Conservation (phyloP, 2,329 filamentous ascomycete genomes). For the Nakataea oryzae region DNA sequence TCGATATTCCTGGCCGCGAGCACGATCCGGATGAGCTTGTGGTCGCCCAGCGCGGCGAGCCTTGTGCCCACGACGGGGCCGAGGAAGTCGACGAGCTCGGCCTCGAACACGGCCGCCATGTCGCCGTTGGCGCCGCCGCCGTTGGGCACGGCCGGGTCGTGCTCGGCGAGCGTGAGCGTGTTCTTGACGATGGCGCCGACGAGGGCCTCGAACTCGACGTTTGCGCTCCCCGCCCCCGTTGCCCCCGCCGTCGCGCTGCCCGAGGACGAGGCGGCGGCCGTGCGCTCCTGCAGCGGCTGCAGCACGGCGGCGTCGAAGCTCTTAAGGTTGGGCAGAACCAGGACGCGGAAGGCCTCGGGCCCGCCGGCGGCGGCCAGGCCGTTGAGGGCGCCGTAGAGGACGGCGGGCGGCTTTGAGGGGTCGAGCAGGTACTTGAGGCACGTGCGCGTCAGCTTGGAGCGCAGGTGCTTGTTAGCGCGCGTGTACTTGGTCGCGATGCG, state of each 20-base stretch:
- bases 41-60: constrained; percentile 33
- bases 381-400: constrained; percentile 81
- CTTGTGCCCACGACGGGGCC: constrained; percentile 42
- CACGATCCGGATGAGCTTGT: constrained; percentile 36
- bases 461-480: constrained; percentile 68
- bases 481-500: constrained; percentile 75
- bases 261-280: constrained; percentile 16
- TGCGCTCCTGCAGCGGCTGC: constrained; percentile 40
- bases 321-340: constrained; percentile 45
- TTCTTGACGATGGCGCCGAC: constrained; percentile 46
- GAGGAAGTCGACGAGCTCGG: constrained; percentile 42
- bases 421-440: constrained; percentile 90
- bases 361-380: constrained; percentile 72
- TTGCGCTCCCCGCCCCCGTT: background rate
- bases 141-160: constrained; percentile 21
- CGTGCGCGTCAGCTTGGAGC: constrained; percentile 81
- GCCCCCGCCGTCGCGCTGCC: background rate
- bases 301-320: constrained; percentile 43
- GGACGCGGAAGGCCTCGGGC: constrained; percentile 43
- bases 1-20: constrained; percentile 45
- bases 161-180: constrained; percentile 30
- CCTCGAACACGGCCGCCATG: constrained; percentile 23
- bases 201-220: constrained; percentile 42
- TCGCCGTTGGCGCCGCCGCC: constrained; percentile 30
- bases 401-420: constrained; percentile 67